Evolutionary conservation across 331 rosid species (phyloP).

Genomic region (Prunus yedoensis): DNA sequence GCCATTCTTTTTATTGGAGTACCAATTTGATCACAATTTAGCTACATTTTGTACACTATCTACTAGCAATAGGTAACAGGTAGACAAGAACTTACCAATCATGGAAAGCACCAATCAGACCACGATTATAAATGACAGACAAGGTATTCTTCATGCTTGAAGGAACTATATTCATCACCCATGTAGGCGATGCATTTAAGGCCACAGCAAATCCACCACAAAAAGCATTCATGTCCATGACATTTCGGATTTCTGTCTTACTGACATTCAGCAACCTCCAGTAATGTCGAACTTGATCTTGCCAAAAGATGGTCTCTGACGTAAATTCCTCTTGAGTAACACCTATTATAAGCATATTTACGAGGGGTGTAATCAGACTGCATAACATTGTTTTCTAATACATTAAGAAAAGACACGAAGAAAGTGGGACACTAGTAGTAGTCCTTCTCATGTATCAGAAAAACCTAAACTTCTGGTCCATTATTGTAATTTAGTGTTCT

Average conservation of each 20-base stretch:
- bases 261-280: slow-evolving; percentile 69
- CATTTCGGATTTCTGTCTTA: slow-evolving; percentile 67
- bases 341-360: slow-evolving; percentile 42
- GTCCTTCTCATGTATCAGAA: neutral
- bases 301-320: slow-evolving; percentile 65
- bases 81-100: slow-evolving; percentile 60
- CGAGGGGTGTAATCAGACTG: slow-evolving; percentile 23
- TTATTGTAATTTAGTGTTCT: neutral
- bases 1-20: neutral
- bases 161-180: slow-evolving; percentile 93
- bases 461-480: slow-evolving; percentile 15
- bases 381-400: slow-evolving; percentile 17
- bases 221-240: slow-evolving; percentile 91
- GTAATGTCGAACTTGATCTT: slow-evolving; percentile 65
- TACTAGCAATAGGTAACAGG: neutral
- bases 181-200: slow-evolving; percentile 53
- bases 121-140: slow-evolving; percentile 77
- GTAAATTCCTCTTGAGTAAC: slow-evolving; percentile 57
- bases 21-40: neutral
- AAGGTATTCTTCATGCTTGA: slow-evolving; percentile 65
- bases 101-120: slow-evolving; percentile 77
- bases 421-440: neutral
- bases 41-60: neutral
- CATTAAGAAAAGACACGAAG: neutral
- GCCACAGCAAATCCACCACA: slow-evolving; percentile 86